These are phyloP conservation scores for Dorcoceras hygrometricum DNA, from an alignment of 257 asterid genomes.

Conservation along the genomic window DNA sequence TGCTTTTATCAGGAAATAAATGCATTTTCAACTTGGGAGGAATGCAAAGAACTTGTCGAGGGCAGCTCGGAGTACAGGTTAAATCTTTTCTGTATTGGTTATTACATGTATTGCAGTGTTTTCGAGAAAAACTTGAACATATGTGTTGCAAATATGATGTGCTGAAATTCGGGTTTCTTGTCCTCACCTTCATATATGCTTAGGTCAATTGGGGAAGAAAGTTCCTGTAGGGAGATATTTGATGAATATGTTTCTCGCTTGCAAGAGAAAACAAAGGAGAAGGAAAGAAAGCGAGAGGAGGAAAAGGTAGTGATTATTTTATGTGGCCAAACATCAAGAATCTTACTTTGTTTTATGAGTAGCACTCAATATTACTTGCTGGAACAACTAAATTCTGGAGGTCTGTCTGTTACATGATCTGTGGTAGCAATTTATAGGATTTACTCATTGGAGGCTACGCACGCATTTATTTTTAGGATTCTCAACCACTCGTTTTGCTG, in stretches of 20 bases:
- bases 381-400: not conserved
- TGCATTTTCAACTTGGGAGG: conserved; percentile 81
- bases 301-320: conserved; percentile 58
- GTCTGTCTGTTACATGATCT: not conserved
- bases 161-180: conserved; percentile 15
- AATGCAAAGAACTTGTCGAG: conserved; percentile 67
- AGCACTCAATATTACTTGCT: conserved; percentile 9
- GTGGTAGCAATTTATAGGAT: not conserved
- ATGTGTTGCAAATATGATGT: conserved; percentile 18
- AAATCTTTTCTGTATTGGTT: conserved; percentile 26
- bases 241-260: conserved; percentile 72
- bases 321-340: conserved; percentile 4
- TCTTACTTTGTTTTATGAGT: not conserved
- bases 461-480: not conserved
- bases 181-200: conserved; percentile 15
- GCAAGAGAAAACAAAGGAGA: conserved; percentile 83
- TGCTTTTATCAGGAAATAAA: conserved; percentile 58
- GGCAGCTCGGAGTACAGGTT: conserved; percentile 91
- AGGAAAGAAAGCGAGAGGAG: conserved; percentile 92
- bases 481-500: conserved; percentile 11
- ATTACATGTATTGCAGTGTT: conserved; percentile 8
- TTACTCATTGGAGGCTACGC: not conserved
- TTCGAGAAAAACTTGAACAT: conserved; percentile 4
- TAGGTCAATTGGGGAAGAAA: conserved; percentile 90
- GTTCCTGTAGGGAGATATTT: conserved; percentile 62